A percentile compares a stretch with the other conserved stretches of the same genome.
Evolutionary conservation across 257 asterid species (phyloP).

Genomic region (Nicotiana sylvestris): DNA sequence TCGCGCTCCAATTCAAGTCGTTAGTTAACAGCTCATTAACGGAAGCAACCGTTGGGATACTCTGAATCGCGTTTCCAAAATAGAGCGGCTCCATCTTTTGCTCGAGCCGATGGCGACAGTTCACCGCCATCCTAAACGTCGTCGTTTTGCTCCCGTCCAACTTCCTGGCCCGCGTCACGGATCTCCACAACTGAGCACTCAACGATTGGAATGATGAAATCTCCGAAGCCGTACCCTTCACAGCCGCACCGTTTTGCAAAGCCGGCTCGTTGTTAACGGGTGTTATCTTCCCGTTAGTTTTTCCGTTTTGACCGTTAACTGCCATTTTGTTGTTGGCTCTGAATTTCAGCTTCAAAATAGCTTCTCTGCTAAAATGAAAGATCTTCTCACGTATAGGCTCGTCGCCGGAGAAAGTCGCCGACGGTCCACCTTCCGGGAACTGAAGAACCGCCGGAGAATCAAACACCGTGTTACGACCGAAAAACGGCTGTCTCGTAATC

Average conservation of each 20-base stretch:
- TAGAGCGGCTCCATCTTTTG: slow-evolving; percentile 67
- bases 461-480: slow-evolving; percentile 60
- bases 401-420: slow-evolving; percentile 70
- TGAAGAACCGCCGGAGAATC: slow-evolving; percentile 59
- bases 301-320: slow-evolving; percentile 23
- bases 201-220: slow-evolving; percentile 88
- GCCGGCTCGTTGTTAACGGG: slow-evolving; percentile 12
- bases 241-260: slow-evolving; percentile 13
- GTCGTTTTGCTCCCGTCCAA: slow-evolving; percentile 46
- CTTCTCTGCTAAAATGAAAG: slow-evolving; percentile 73
- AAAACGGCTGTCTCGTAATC: slow-evolving; percentile 48
- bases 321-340: slow-evolving; percentile 54
- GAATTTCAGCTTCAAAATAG: slow-evolving; percentile 49
- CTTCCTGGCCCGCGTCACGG: slow-evolving; percentile 81
- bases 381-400: slow-evolving; percentile 73
- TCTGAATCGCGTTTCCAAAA: slow-evolving; percentile 83
- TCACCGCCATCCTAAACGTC: slow-evolving; percentile 92
- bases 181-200: slow-evolving; percentile 74
- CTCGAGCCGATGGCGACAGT: slow-evolving; percentile 79
- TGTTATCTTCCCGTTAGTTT: slow-evolving; percentile 43
- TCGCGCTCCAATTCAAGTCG: slow-evolving; percentile 64
- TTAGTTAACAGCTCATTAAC: slow-evolving; percentile 51
- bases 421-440: slow-evolving; percentile 70
- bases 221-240: slow-evolving; percentile 30
- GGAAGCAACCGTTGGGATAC: slow-evolving; percentile 64